Conservation (phyloP, 2,329 filamentous ascomycete genomes). For the Epichloe glyceriae region DNA sequence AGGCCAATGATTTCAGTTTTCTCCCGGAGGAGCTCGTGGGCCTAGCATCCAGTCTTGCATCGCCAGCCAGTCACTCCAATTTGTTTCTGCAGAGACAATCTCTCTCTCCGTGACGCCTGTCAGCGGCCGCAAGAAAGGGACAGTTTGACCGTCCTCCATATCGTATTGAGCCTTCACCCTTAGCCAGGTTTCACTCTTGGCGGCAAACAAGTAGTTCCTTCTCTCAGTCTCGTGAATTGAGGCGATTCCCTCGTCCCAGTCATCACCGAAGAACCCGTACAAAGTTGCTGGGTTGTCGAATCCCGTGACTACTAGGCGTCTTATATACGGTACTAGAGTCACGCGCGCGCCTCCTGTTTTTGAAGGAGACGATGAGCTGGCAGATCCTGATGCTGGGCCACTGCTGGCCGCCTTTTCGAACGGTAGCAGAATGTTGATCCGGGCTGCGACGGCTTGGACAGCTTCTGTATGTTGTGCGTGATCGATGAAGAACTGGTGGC, state of each 20-base stretch:
- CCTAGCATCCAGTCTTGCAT: constrained; percentile 99
- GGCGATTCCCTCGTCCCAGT: constrained; percentile 71
- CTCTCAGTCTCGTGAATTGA: constrained; percentile 79
- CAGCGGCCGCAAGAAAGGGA: constrained; percentile 80
- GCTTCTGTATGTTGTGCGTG: constrained; percentile 72
- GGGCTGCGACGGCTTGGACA: constrained; percentile 79
- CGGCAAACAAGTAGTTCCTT: constrained; percentile 87
- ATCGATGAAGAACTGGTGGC: constrained; percentile 82
- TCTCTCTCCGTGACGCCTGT: constrained; percentile 64
- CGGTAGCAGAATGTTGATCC: constrained; percentile 83
- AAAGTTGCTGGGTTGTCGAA: constrained; percentile 80
- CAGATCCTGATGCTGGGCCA: constrained; percentile 6
- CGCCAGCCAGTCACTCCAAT: constrained; percentile 88
- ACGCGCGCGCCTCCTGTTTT: constrained; percentile 8
- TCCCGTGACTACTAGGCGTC: constrained; percentile 79
- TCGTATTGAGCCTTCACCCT: constrained; percentile 86
- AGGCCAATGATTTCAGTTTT: constrained; percentile 3
- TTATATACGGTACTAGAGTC: constrained; percentile 68
- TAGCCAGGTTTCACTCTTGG: constrained; percentile 84
- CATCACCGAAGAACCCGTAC: constrained; percentile 93
- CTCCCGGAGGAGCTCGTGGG: constrained; percentile 48
- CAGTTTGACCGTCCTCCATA: constrained; percentile 65
- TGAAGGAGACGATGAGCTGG: neutral
- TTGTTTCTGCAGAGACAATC: constrained; percentile 67
- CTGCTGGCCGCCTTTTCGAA: constrained; percentile 50